Evolutionary conservation across 805 yeast genomes (phyloP).

Genomic region (Barnettozyma botsteinii): DNA sequence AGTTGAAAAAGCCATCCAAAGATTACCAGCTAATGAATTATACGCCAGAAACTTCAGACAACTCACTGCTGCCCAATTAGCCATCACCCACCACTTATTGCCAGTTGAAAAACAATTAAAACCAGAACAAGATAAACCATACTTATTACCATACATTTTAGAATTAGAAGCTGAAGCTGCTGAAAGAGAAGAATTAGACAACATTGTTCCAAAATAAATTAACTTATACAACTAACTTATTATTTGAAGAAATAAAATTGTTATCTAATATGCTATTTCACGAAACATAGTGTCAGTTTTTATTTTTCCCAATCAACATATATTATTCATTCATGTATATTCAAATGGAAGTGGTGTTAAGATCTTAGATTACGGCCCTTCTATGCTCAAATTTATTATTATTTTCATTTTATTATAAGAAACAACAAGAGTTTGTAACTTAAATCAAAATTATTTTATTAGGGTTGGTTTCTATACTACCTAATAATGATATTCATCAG

Average conservation of each 20-base stretch:
- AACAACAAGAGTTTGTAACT: no score
- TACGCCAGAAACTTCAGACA: conserved; percentile 92
- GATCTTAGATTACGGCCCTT: not conserved
- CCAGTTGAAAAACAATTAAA: conserved; percentile 74
- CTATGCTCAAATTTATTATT: not conserved
- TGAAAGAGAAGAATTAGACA: conserved; percentile 87
- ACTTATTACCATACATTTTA: conserved; percentile 80
- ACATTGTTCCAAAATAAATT: conserved; percentile 35
- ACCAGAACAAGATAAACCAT: conserved; percentile 75
- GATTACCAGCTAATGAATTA: conserved; percentile 78
- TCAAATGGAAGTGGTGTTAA: not conserved
- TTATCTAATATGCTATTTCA: not conserved
- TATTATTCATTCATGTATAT: conserved; percentile 10
- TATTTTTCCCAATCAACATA: not conserved
- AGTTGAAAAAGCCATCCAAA: conserved; percentile 78
- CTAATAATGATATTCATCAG: conserved; percentile 62
- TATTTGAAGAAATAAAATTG: not conserved
- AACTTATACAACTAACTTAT: not conserved
- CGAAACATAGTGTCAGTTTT: not conserved
- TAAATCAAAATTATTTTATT: no score
- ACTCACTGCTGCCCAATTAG: conserved; percentile 84
- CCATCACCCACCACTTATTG: conserved; percentile 77
- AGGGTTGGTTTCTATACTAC: no score
- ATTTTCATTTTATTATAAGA: not conserved
- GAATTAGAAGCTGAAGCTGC: conserved; percentile 91